These are phyloP conservation scores for Bretschneidera sinensis DNA, from an alignment of 345 rosid genomes.

Conservation along the genomic window DNA sequence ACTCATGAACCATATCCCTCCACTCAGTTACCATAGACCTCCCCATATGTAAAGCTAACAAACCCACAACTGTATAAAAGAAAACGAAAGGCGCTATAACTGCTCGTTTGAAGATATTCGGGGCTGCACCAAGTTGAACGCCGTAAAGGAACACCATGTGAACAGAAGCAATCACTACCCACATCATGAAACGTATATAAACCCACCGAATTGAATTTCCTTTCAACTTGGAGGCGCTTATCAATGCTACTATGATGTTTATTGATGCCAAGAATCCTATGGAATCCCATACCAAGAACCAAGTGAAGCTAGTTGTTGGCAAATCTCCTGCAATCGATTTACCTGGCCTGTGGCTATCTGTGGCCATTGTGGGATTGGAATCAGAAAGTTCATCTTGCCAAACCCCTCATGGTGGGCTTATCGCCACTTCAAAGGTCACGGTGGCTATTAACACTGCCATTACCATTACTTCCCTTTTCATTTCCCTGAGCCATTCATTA, in stretches of 20 bases:
- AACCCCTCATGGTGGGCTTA: conserved; percentile 7
- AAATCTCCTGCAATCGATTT: conserved; percentile 2
- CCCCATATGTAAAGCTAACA: conserved; percentile 7
- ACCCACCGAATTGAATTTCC: background rate
- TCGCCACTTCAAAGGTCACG: conserved; percentile 13
- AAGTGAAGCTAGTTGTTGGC: conserved; percentile 1
- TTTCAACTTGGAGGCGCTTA: background rate
- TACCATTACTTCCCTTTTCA: conserved; percentile 6
- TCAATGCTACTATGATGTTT: conserved; percentile 7
- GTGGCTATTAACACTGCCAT: conserved; percentile 13
- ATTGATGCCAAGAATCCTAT: conserved; percentile 11
- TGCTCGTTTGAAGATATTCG: conserved; percentile 3
- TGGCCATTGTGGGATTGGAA: background rate
- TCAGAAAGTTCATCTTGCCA: background rate
- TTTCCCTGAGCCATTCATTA: background rate
- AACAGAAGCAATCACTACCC: conserved; percentile 8
- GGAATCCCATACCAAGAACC: conserved; percentile 14
- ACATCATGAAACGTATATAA: conserved; percentile 11
- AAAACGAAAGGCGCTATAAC: conserved; percentile 12
- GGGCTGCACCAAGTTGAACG: background rate
- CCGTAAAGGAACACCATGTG: conserved; percentile 16
- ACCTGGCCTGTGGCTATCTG: background rate
- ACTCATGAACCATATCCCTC: background rate
- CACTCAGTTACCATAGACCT: background rate
- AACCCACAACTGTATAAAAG: background rate